These are phyloP conservation scores for Solanum stenotomum DNA, from an alignment of 257 asterid species.

Conservation along the genomic window DNA sequence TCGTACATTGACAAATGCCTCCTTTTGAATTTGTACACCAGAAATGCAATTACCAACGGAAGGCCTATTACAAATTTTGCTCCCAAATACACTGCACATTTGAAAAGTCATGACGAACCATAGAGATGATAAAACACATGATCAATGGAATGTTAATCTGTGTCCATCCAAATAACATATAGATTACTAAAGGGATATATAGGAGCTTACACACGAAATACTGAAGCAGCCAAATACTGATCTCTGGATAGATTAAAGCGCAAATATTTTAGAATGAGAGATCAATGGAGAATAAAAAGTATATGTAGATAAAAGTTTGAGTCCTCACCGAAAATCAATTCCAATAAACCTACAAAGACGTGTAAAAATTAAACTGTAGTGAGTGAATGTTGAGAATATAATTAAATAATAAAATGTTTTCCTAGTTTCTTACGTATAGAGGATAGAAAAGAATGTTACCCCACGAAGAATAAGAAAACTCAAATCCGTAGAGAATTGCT, in stretches of 20 bases:
- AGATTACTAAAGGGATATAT: neutral
- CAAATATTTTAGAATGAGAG: neutral
- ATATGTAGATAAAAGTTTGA: neutral
- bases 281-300: neutral
- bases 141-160: neutral
- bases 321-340: neutral
- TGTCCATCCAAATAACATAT: neutral
- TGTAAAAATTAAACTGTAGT: too few relatives aligned
- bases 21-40: neutral
- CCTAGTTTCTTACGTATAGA: too few relatives aligned
- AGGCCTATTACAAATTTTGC: neutral
- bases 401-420: too few relatives aligned
- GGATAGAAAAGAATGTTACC: neutral
- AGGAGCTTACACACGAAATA: neutral
- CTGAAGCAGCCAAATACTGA: fast-evolving
- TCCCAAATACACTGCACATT: neutral
- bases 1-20: neutral
- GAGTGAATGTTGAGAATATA: too few relatives aligned
- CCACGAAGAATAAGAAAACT: neutral
- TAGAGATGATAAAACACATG: neutral
- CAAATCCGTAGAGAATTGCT: slow-evolving; percentile 16
- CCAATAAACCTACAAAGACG: neutral
- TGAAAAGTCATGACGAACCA: neutral
- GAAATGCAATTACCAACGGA: neutral
- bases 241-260: neutral